Base-by-base conservation (phyloP, 108 stramenopile species). In the Pseudonitzschia multiseries region DNA sequence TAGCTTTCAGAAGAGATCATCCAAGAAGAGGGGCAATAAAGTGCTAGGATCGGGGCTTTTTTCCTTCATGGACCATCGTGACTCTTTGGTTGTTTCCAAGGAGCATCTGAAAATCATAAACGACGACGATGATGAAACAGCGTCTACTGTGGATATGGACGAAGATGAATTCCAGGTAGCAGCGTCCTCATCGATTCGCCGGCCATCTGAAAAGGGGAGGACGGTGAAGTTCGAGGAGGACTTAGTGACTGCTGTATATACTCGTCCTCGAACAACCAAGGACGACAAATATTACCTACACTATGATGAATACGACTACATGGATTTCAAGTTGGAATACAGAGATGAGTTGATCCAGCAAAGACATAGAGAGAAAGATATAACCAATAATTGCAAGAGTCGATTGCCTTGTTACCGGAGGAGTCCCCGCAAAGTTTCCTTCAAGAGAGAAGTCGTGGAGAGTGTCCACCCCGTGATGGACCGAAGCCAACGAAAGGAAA, bases 241-340 rank as follows among this genome's bases (percentile, higher is more conserved):
- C 0, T 20, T 76, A 10, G 75, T 76, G 20, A 76, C 75, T 10
- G 26, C 54, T 15, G 68, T 76, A 9, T 46, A 69, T 24, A 61
- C 57, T 10, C 41, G 75, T 24, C 75, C 75, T n/a, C 22, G 20
- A 24, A 69, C 68, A 8, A 61, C 60, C 0, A 36, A 51, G 0
- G 54, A 62, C n/a, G 75, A 76, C 68, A 76, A 69, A 50, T 76
- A 76, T 52, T 76, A 69, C 43, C 57, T 76, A 20, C 68, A 76
- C 27, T 76, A 76, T 40, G 50, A 54, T 26, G 75, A 76, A 29
- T 36, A 57, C 46, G 75, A 76, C 40, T 76, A 69, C 27, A 42
- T 76, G 28, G 75, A 76, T 40, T 76, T 76, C 60, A 76, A 76
- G 54, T 20, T 76, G 13, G 75, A 68, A 40, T 76, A 57, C 32